phyloP scores from a whole-genome alignment of 495 filamentous ascomycete species.

The Eremomyces bilateralis region DNA sequence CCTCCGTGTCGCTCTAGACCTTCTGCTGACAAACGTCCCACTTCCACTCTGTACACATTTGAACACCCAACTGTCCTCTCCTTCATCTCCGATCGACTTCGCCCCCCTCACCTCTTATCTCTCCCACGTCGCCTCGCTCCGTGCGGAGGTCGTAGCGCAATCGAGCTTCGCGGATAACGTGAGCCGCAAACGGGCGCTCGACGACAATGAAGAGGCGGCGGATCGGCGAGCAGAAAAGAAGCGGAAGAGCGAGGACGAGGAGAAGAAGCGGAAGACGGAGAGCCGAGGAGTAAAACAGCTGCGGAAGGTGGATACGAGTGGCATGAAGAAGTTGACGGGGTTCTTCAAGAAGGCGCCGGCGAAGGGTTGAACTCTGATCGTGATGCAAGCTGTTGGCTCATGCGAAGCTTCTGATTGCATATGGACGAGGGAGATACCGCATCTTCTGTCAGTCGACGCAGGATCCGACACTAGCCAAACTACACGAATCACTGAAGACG shows the following conservation, averaged over 20 bases:
- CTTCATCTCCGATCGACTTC: slow-evolving; percentile 39
- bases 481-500: no score
- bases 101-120: slow-evolving; percentile 45
- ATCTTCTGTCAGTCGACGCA: no score
- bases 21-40: slow-evolving; percentile 54
- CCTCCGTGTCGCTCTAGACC: slow-evolving; percentile 52
- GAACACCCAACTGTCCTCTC: slow-evolving; percentile 15
- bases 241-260: slow-evolving; percentile 48
- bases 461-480: no score
- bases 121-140: slow-evolving; percentile 35
- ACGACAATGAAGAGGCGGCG: slow-evolving; percentile 44
- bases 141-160: slow-evolving; percentile 43
- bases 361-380: background rate
- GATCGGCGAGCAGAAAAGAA: slow-evolving; percentile 34
- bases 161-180: slow-evolving; percentile 45
- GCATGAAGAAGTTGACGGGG: slow-evolving; percentile 93
- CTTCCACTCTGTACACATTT: slow-evolving; percentile 31
- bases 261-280: slow-evolving; percentile 47
- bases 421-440: no score
- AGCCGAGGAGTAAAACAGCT: slow-evolving; percentile 55
- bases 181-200: slow-evolving; percentile 42
- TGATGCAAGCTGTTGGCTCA: no score
- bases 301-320: slow-evolving; percentile 68
- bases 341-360: slow-evolving; percentile 60
- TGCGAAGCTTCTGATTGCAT: no score